Evolutionary conservation across 2,329 filamentous ascomycete genomes (phyloP).

Genomic region (Aspergillaceae sp.): DNA sequence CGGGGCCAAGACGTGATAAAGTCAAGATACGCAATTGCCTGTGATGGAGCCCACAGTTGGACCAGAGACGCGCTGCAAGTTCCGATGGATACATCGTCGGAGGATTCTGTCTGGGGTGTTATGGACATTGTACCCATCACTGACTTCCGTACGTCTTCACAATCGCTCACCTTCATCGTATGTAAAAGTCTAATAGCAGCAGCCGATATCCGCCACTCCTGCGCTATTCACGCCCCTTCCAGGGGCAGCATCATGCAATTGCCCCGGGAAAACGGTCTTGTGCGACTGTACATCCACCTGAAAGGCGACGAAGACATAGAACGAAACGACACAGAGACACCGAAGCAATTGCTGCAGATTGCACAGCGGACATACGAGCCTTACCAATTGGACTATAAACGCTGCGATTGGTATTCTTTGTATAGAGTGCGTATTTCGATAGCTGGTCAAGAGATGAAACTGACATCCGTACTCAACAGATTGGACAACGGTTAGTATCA

Average conservation of each 20-base stretch:
- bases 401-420: conserved; percentile 56
- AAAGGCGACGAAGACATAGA: conserved; percentile 15
- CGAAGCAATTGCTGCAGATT: conserved; percentile 11
- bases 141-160: conserved; percentile 39
- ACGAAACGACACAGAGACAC: neutral
- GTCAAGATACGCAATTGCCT: conserved; percentile 58
- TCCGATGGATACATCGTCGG: conserved; percentile 45
- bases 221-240: conserved; percentile 49
- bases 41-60: conserved; percentile 61
- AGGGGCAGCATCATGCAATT: conserved; percentile 57
- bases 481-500: conserved; percentile 56
- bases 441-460: neutral
- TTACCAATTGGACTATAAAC: conserved; percentile 56
- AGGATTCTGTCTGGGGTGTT: conserved; percentile 40
- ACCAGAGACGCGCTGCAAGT: conserved; percentile 51
- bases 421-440: neutral
- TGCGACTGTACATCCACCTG: conserved; percentile 59
- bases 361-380: conserved; percentile 59
- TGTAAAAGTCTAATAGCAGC: neutral
- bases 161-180: neutral
- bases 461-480: conserved; percentile 42
- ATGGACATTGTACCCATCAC: conserved; percentile 46
- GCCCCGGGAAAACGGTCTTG: conserved; percentile 55
- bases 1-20: conserved; percentile 34
- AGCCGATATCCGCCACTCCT: conserved; percentile 44